Conservation (phyloP, 1,139 yeast genomes). For the Yamadazyma diospyri region DNA sequence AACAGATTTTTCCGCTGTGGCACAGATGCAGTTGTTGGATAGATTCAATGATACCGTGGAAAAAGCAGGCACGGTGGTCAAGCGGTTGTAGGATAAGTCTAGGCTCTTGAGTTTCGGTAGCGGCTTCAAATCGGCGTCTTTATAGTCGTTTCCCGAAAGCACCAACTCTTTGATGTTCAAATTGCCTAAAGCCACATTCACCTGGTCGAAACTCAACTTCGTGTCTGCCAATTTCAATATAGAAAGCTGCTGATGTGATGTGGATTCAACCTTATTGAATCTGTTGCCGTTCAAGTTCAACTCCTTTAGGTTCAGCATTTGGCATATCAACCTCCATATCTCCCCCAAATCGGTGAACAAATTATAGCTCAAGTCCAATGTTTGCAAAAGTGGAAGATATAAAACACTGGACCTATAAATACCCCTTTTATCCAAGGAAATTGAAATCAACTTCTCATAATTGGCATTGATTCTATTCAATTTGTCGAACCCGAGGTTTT, state of each 20-base stretch:
- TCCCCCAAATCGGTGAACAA: slow-evolving; percentile 42
- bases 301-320: slow-evolving; percentile 34
- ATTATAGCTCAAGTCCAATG: slow-evolving; percentile 63
- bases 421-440: slow-evolving; percentile 46
- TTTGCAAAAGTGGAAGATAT: slow-evolving; percentile 24
- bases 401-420: slow-evolving; percentile 9
- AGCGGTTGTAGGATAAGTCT: slow-evolving; percentile 45
- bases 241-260: slow-evolving; percentile 15
- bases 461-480: slow-evolving; percentile 46
- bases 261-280: slow-evolving; percentile 26
- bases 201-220: slow-evolving; percentile 17
- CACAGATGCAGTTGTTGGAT: slow-evolving; percentile 24
- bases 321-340: slow-evolving; percentile 33
- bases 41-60: slow-evolving; percentile 16
- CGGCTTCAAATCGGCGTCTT: slow-evolving; percentile 19
- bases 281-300: slow-evolving; percentile 65
- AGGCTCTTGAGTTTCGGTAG: slow-evolving; percentile 19
- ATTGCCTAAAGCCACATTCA: slow-evolving; percentile 24
- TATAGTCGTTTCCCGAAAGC: slow-evolving; percentile 46
- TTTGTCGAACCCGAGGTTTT: slow-evolving; percentile 64
- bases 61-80: slow-evolving; percentile 30
- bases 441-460: slow-evolving; percentile 39
- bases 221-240: slow-evolving; percentile 32
- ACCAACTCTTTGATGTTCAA: slow-evolving; percentile 42
- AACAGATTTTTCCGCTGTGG: slow-evolving; percentile 4